Conservation (phyloP, 2,329 filamentous ascomycete genomes). For the Mycosphaerella sp. region DNA sequence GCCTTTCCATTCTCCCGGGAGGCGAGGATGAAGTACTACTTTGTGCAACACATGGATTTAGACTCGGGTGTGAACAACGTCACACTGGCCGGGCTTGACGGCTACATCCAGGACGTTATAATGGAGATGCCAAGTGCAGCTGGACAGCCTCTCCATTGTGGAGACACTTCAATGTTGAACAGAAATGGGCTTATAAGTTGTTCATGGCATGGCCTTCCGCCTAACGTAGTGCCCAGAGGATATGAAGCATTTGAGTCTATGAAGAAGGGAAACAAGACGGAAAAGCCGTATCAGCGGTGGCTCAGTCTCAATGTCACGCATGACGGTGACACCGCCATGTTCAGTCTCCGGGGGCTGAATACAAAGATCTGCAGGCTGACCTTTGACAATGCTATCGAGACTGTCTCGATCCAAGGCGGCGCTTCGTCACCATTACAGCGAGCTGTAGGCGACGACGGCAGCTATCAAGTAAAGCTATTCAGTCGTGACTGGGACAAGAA, state of each 20-base stretch:
- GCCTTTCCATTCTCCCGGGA: conserved; percentile 82
- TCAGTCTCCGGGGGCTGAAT: conserved; percentile 65
- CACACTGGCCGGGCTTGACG: conserved; percentile 60
- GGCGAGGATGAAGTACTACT: conserved; percentile 79
- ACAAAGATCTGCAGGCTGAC: conserved; percentile 71
- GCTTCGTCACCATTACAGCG: conserved; percentile 20
- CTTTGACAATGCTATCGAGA: conserved; percentile 62
- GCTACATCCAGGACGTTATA: conserved; percentile 63
- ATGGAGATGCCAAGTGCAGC: conserved; percentile 63
- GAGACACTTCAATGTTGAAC: conserved; percentile 37
- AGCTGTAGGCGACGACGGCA: conserved; percentile 53
- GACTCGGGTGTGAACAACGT: conserved; percentile 63
- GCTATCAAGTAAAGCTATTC: conserved; percentile 70
- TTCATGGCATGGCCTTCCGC: conserved; percentile 62
- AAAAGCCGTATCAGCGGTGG: conserved; percentile 43
- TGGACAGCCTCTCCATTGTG: conserved; percentile 48
- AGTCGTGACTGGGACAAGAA: conserved; percentile 69
- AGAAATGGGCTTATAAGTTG: conserved; percentile 58
- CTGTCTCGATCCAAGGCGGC: conserved; percentile 54
- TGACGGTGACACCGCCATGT: conserved; percentile 47
- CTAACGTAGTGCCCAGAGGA: conserved; percentile 51
- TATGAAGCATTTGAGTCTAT: conserved; percentile 10
- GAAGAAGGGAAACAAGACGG: conserved; percentile 13
- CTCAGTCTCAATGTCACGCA: conserved; percentile 59
- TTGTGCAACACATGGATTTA: conserved; percentile 74